Conservation (phyloP, 2,329 filamentous ascomycete genomes). For the Colletotrichum gigasporum region DNA sequence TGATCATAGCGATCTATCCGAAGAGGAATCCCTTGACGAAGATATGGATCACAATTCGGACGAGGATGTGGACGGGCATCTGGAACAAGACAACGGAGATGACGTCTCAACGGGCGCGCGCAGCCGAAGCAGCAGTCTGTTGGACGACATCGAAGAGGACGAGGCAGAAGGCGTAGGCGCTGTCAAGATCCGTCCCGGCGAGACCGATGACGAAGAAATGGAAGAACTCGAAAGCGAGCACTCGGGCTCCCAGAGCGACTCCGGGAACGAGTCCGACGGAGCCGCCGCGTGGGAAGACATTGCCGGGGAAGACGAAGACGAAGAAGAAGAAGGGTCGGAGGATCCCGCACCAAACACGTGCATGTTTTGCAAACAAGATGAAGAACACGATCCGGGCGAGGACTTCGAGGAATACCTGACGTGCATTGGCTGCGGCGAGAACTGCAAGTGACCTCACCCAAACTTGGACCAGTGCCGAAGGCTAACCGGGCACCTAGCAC, state of each 20-base stretch:
- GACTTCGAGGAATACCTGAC: slow-evolving; percentile 83
- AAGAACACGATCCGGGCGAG: slow-evolving; percentile 83
- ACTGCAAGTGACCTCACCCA: slow-evolving; percentile 68
- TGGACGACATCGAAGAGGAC: slow-evolving; percentile 36
- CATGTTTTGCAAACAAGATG: slow-evolving; percentile 85
- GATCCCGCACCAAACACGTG: slow-evolving; percentile 54
- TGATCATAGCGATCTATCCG: slow-evolving; percentile 44
- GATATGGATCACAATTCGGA: slow-evolving; percentile 46
- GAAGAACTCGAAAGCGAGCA: slow-evolving; percentile 52
- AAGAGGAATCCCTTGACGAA: slow-evolving; percentile 47
- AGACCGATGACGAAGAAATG: slow-evolving; percentile 56
- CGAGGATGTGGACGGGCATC: slow-evolving; percentile 49
- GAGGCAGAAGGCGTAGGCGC: slow-evolving; percentile 65
- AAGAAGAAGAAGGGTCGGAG: slow-evolving; percentile 66
- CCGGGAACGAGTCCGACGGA: slow-evolving; percentile 64
- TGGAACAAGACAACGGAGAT: slow-evolving; percentile 41
- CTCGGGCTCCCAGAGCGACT: slow-evolving; percentile 57
- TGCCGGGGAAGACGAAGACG: slow-evolving; percentile 63
- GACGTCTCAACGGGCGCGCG: slow-evolving; percentile 19
- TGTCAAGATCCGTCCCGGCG: slow-evolving; percentile 64
- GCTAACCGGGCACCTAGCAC: slow-evolving; percentile 72
- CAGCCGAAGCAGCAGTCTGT: slow-evolving; percentile 20
- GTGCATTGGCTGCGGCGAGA: slow-evolving; percentile 82
- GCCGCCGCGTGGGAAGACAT: slow-evolving; percentile 69
- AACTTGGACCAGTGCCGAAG: background rate